Evolutionary conservation across 345 rosid genomes (phyloP).

Genomic region (Gynandropsis gynandra): DNA sequence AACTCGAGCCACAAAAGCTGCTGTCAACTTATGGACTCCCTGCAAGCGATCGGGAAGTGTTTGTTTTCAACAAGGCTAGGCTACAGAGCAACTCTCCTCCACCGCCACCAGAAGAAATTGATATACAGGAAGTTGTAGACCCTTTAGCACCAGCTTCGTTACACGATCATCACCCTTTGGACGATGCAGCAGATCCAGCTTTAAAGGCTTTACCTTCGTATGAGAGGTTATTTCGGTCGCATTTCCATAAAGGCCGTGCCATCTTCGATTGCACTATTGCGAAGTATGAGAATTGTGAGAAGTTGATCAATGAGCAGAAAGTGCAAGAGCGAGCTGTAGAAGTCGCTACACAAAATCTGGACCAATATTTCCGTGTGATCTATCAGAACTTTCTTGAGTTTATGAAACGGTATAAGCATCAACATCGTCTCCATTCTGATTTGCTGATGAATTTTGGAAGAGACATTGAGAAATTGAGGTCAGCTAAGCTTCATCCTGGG

Average conservation of each 20-base stretch:
- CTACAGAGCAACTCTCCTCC: slow-evolving; percentile 53
- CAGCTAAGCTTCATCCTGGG: slow-evolving; percentile 62
- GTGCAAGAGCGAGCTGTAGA: slow-evolving; percentile 92
- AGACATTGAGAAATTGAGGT: slow-evolving; percentile 76
- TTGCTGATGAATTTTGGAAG: slow-evolving; percentile 57
- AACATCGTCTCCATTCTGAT: slow-evolving; percentile 66
- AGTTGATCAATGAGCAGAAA: slow-evolving; percentile 67
- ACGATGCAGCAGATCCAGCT: slow-evolving; percentile 86
- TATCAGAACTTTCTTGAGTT: slow-evolving; percentile 69
- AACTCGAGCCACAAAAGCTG: slow-evolving; percentile 68
- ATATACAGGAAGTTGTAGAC: slow-evolving; percentile 43
- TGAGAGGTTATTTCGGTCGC: slow-evolving; percentile 80
- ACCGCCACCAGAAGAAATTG: slow-evolving; percentile 58
- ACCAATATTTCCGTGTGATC: slow-evolving; percentile 71
- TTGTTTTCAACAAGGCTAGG: slow-evolving; percentile 68
- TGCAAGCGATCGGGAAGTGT: slow-evolving; percentile 53
- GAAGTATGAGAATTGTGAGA: slow-evolving; percentile 48
- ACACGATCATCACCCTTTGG: slow-evolving; percentile 69
- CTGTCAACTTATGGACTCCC: slow-evolving; percentile 83
- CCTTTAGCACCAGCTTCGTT: slow-evolving; percentile 43
- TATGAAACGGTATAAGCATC: slow-evolving; percentile 75
- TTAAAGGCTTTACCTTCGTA: slow-evolving; percentile 88
- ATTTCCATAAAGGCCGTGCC: slow-evolving; percentile 51
- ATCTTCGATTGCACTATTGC: slow-evolving; percentile 51
- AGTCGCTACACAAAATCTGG: slow-evolving; percentile 71